These are phyloP conservation scores for Termitomyces sp. DNA, from an alignment of 768 basidiomycete species.

Conservation along the genomic window DNA sequence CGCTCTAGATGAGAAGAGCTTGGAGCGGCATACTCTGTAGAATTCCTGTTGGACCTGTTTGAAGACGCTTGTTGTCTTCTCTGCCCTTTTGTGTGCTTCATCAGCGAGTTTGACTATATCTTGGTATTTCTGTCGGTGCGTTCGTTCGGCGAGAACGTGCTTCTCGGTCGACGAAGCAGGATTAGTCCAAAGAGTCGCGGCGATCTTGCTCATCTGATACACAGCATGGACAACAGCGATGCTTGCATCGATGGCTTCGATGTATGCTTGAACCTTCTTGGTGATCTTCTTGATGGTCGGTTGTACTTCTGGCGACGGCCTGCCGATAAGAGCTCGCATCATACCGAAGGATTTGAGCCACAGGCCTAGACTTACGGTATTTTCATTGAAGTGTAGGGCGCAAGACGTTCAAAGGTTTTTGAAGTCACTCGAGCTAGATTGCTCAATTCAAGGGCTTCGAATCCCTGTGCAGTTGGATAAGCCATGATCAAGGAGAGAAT, in stretches of 20 bases:
- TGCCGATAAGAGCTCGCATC: background rate
- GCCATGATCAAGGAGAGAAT: background rate
- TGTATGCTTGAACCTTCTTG: slow-evolving; percentile 11
- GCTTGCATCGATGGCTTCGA: slow-evolving; percentile 15
- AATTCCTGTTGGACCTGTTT: slow-evolving; percentile 29
- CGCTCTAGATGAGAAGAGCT: background rate
- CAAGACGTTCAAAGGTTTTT: slow-evolving; percentile 33
- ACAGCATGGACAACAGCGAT: slow-evolving; percentile 12
- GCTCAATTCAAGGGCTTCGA: slow-evolving; percentile 19
- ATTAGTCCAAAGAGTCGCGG: slow-evolving; percentile 2
- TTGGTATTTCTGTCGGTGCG: slow-evolving; percentile 4
- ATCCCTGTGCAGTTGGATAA: background rate
- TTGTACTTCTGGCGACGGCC: slow-evolving; percentile 15
- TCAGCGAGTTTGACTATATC: slow-evolving; percentile 20
- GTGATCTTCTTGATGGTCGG: slow-evolving; percentile 9
- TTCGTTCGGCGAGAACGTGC: background rate
- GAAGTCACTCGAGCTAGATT: slow-evolving; percentile 24
- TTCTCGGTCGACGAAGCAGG: background rate
- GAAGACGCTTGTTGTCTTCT: slow-evolving; percentile 21
- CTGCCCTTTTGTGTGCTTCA: slow-evolving; percentile 21
- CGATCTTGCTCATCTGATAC: slow-evolving; percentile 14
- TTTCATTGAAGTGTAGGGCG: slow-evolving; percentile 25
- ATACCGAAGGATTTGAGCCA: background rate
- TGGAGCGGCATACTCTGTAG: slow-evolving; percentile 24
- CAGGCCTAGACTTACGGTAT: background rate